phyloP scores from a whole-genome alignment of 306 rosid species.

The Citrullus amarus region DNA sequence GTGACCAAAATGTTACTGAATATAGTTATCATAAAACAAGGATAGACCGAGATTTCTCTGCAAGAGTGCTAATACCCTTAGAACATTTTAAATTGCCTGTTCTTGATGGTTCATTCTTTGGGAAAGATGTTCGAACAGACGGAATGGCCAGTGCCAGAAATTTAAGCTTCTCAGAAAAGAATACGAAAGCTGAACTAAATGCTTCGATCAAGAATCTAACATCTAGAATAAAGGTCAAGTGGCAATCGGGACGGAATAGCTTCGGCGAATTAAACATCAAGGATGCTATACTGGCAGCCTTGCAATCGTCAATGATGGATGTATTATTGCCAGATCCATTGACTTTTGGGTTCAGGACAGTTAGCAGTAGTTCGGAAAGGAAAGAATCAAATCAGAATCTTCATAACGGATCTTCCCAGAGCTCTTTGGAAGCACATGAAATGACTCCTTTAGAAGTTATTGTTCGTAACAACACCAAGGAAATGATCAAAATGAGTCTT shows the following conservation, averaged over 20 bases:
- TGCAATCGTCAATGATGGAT: slow-evolving; percentile 85
- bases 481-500: slow-evolving; percentile 68
- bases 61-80: slow-evolving; percentile 86
- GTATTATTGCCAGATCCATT: slow-evolving; percentile 90
- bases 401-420: slow-evolving; percentile 33
- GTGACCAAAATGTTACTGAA: slow-evolving; percentile 46
- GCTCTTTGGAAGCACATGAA: slow-evolving; percentile 64
- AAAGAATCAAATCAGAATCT: slow-evolving; percentile 15
- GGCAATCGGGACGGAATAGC: slow-evolving; percentile 86
- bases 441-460: slow-evolving; percentile 80
- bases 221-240: slow-evolving; percentile 76
- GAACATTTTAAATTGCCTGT: slow-evolving; percentile 86
- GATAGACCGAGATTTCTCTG: slow-evolving; percentile 84
- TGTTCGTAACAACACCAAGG: slow-evolving; percentile 89
- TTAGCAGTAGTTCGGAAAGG: slow-evolving; percentile 25
- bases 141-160: slow-evolving; percentile 35
- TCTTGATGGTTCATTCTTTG: slow-evolving; percentile 80
- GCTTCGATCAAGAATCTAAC: slow-evolving; percentile 83
- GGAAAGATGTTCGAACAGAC: slow-evolving; percentile 44
- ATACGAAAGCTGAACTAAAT: slow-evolving; percentile 71
- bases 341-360: slow-evolving; percentile 79
- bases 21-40: slow-evolving; percentile 78
- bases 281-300: slow-evolving; percentile 91
- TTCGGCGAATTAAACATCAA: slow-evolving; percentile 78
- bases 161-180: slow-evolving; percentile 60